Base-by-base conservation (phyloP, 176 grass and related monocot genomes). In the Aegilops speltoides region DNA sequence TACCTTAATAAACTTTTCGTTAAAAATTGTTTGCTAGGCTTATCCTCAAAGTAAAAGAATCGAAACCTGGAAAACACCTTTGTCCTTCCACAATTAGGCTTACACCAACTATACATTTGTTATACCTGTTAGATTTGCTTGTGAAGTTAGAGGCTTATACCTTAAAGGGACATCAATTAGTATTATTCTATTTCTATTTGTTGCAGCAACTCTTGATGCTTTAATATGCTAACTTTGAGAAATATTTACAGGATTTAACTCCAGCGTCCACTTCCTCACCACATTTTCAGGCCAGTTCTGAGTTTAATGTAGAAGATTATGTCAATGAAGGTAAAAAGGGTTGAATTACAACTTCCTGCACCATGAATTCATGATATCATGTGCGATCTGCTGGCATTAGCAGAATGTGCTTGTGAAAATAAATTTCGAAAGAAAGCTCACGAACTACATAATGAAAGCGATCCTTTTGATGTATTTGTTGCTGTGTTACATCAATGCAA, bases 321-420 rank as follows among this genome's bases (percentile, higher is more conserved):
- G 43, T 66, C 33, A 89, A 84, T 83, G 81, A 60, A 91, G 89
- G 91, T 90, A 93, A 70, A 28, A 29, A 81, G 62, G 66, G 16
- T 43, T 31, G 79, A 68, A 17, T n/a, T 50, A 20, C 28, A 10
- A 29, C 10, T 68, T 34, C 41, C 25, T 29, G 25, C 64, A 34
- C 31, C 26, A n/a, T 28, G 3, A 75, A 26, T 74, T 48, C 28
- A 54, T 54, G 50, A 54, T 76, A 76, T 52, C 19, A 8, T 73
- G 41, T 25, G 23, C 3, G 37, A 15, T 40, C 2, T 64, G 23
- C 23, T 28, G 26, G 15, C n/a, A 25, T 74, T 43, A 41, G 11
- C 61, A 62, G 77, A 62, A 79, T 37, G n/a, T 24, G 6, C 43
- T 73, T 6, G 3, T 73, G 20, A 43, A 73, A 41, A 43, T 14